Base-by-base conservation (phyloP, 176 grass and related monocot species). In the Zoysia japonica region DNA sequence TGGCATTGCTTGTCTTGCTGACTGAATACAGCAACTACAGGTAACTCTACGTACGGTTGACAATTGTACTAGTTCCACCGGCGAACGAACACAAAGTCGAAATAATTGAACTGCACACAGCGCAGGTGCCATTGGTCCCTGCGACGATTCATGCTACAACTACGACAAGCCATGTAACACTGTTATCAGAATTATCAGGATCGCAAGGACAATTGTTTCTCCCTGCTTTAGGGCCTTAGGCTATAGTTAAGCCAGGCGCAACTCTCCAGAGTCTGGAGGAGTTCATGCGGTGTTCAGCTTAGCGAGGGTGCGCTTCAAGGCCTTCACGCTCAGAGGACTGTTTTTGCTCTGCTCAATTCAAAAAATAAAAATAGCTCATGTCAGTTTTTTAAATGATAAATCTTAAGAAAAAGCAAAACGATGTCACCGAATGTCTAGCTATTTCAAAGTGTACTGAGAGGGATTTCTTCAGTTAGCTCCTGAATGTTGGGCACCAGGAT, bases 271-370 rank as follows among this genome's bases (percentile, higher is more conserved):
- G 2, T 62, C 65, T 66, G 9, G 9, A 19, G 9, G 1, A 42
- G 5, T 16, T 84, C 78, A 89, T 13, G 86, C 71, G 2, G 59
- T 82, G 68, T 83, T 87, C 11, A 65, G 45, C 70, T 76, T 88
- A 1, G 94, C 91, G 0, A 90, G 79, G 35, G 79, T 93, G 44
- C 91, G 86, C 78, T 70, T 83, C 81, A 90, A 42, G 7, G 94
- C 87, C 77, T 89, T 93, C 66, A 93, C 80, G 17, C 64, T 90
- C 46, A 97, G 41, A 60, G 85, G 87, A 60, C 88, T 93, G 78
- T 89, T 88, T 78, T 97, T 97, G 82, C 89, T 97, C 93, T 97
- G 86, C 55, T 61, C 52, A 84, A 80, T 51, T 15, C 20, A 77
- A 77, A 61, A 66, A 80, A 66, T 65, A 70, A 42, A 2, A 9